Evolutionary conservation across 768 basidiomycete species (phyloP), one percentile per base, ranked within the genome.

Genomic region (Paxillus involutus): DNA sequence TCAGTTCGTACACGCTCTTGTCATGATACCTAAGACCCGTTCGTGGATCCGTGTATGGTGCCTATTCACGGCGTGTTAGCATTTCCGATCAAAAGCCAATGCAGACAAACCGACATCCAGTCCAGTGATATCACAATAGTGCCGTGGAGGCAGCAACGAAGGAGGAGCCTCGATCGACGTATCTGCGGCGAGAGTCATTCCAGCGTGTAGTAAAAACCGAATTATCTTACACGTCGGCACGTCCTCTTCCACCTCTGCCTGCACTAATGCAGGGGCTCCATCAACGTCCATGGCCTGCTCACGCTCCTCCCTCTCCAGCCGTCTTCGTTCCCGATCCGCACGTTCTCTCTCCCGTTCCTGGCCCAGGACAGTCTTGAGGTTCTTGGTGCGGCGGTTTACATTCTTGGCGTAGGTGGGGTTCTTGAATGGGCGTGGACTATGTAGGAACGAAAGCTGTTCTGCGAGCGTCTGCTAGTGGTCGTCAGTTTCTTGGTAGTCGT

Each of bases 111-210:
- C 8, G 30, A 88, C 90, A 71, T 91, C 89, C 12, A 94, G 75
- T 0, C 91, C 89, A 0, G 91, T 94, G 14, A 94, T 92, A 70
- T 93, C 91, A 62, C 91, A 93, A 49, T 88, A 91, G 55, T 86
- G 84, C 54, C 79, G 77, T 44, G 84, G 87, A 3, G 91, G 91
- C 8, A 89, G 72, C 1, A 94, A 64, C 10, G 90, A 93, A 0
- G 91, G 91, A 0, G 91, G 89, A 6, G 91, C 90, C 65, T 94
- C 91, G 41, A 94, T 89, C 3, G 86, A 88, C 6, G 81, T 79
- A 60, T 92, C 90, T 92, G 56, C 7, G 37, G 30, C 19, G 11
- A 35, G 13, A 36, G 21, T 47, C 6, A 14, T 33, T 7, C 24
- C 9, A 51, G 33, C 7, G 16, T 26, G 8, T 19, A 4, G n/a